A percentile compares a stretch with the other conserved stretches of the same genome.
phyloP scores from a whole-genome alignment of 306 rosid species.

The Glycine tomentella region DNA sequence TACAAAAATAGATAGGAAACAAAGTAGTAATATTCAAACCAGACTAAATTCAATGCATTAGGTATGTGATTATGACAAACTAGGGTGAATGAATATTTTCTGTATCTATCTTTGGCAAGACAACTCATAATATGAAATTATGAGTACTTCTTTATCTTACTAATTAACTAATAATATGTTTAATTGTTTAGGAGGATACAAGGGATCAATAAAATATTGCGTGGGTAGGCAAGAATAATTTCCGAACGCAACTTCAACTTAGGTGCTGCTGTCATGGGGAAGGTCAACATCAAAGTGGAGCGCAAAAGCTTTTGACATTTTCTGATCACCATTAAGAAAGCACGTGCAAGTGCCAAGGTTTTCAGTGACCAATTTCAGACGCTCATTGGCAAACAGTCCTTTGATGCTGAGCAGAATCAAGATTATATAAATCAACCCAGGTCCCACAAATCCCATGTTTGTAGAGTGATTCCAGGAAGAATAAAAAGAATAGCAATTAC shows the following conservation, averaged over 20 bases:
- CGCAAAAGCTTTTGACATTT: conserved; percentile 16
- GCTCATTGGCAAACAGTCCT: conserved; percentile 21
- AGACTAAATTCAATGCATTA: conserved; percentile 15
- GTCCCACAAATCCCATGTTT: conserved; percentile 42
- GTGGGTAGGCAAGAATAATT: background rate
- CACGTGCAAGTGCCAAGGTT: conserved; percentile 44
- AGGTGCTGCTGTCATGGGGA: no score
- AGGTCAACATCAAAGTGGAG: no score
- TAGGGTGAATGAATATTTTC: conserved; percentile 28
- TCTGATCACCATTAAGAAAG: conserved; percentile 30
- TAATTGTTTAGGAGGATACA: background rate
- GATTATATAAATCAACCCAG: background rate
- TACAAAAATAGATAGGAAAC: conserved; percentile 21
- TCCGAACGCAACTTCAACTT: background rate
- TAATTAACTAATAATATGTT: background rate
- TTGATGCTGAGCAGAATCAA: conserved; percentile 15
- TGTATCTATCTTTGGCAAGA: background rate
- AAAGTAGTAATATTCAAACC: no score
- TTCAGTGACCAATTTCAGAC: conserved; percentile 38
- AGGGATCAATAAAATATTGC: background rate
- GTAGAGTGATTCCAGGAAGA: conserved; percentile 2
- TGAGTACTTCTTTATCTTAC: background rate
- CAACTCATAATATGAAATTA: background rate
- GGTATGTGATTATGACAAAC: conserved; percentile 31
- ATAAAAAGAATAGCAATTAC: background rate